phyloP scores from a whole-genome alignment of 495 filamentous ascomycete genomes.

The Penicillium salamii region DNA sequence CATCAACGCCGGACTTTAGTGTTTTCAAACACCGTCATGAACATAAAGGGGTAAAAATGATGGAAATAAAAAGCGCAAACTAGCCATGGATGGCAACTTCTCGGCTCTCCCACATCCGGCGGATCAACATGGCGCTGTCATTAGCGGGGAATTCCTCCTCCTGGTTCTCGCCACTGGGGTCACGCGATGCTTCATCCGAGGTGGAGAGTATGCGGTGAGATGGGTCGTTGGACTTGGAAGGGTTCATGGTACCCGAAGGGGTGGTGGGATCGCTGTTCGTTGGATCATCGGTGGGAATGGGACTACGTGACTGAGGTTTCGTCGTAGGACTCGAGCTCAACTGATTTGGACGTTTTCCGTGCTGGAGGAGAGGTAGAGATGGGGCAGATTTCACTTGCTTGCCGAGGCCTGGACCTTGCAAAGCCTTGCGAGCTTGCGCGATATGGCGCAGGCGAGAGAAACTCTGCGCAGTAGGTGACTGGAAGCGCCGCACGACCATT shows the following conservation, averaged over 20 bases:
- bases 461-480: constrained; percentile 42
- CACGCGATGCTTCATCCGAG: constrained; percentile 34
- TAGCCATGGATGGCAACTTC: constrained; percentile 40
- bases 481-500: constrained; percentile 43
- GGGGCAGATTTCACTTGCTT: constrained; percentile 43
- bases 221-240: constrained; percentile 30
- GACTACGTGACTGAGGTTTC: constrained; percentile 21
- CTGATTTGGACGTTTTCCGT: constrained; percentile 20
- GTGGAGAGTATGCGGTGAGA: constrained; percentile 41
- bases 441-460: constrained; percentile 36
- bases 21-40: constrained; percentile 10
- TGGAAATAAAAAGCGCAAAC: constrained; percentile 6
- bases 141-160: constrained; percentile 22
- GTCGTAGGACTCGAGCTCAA: constrained; percentile 23
- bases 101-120: constrained; percentile 49
- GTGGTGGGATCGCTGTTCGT: constrained; percentile 33
- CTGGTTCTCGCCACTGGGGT: constrained; percentile 23
- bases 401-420: constrained; percentile 24
- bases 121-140: constrained; percentile 43
- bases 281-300: constrained; percentile 26
- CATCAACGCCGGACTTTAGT: constrained; percentile 8
- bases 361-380: constrained; percentile 31
- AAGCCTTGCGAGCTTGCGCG: constrained; percentile 20
- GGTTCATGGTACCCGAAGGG: constrained; percentile 5
- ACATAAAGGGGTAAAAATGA: constrained; percentile 4